Conservation (phyloP, 1,284 basidiomycete species). For the Cryptococcus deneoformans region DNA sequence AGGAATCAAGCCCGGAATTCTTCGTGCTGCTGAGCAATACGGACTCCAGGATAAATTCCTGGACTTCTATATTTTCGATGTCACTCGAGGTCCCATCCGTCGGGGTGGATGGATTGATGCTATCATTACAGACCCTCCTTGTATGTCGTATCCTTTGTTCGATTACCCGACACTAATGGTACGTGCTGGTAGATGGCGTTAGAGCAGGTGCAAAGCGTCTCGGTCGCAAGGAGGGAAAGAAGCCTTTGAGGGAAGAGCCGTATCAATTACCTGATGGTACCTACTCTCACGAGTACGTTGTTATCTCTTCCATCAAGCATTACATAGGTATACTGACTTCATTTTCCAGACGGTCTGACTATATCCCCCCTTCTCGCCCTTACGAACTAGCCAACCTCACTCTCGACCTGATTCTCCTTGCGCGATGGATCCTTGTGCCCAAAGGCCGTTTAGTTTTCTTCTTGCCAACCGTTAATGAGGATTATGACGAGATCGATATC, state of each 20-base stretch:
- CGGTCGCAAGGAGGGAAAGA: conserved; percentile 58
- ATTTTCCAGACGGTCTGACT: conserved; percentile 59
- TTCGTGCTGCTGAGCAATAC: conserved; percentile 81
- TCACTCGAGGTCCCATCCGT: conserved; percentile 86
- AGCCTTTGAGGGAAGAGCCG: conserved; percentile 42
- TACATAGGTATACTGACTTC: background rate
- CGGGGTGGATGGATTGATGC: conserved; percentile 88
- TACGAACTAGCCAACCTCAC: conserved; percentile 89
- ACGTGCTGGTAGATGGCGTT: conserved; percentile 70
- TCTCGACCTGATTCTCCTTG: conserved; percentile 74
- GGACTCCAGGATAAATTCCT: conserved; percentile 70
- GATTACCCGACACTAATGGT: background rate
- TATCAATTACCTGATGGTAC: conserved; percentile 43
- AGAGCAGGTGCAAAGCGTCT: conserved; percentile 93
- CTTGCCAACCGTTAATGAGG: conserved; percentile 86
- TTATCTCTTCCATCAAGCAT: background rate
- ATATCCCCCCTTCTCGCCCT: conserved; percentile 78
- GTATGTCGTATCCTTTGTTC: conserved; percentile 53
- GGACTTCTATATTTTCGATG: conserved; percentile 85
- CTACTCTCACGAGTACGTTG: conserved; percentile 47
- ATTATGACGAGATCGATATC: conserved; percentile 83
- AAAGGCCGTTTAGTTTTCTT: conserved; percentile 91
- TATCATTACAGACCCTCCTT: conserved; percentile 90
- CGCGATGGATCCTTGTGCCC: conserved; percentile 80
- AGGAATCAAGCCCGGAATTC: conserved; percentile 60